Evolutionary conservation across 495 filamentous ascomycete genomes (phyloP).

Genomic region (Opeltia flavorubescens): DNA sequence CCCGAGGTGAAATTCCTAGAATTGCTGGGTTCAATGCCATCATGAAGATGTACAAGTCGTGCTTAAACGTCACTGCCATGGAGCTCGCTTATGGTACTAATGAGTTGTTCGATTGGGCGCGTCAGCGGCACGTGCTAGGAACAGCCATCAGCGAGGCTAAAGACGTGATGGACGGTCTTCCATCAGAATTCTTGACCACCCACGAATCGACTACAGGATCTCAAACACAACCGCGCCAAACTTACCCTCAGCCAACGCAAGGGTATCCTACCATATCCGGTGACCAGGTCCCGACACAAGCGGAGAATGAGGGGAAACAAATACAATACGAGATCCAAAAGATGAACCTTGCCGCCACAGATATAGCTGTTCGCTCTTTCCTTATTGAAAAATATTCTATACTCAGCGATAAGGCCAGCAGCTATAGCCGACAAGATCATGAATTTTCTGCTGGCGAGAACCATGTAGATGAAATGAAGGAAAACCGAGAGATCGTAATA

Average conservation of each 20-base stretch:
- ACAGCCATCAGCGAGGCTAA: conserved; percentile 48
- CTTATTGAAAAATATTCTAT: conserved; percentile 72
- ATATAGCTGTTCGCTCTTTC: conserved; percentile 61
- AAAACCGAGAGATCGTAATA: not conserved
- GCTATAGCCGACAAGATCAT: too few relatives aligned
- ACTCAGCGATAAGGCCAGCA: conserved; percentile 38
- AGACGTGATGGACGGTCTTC: conserved; percentile 41
- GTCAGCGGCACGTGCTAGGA: conserved; percentile 49
- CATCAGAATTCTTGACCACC: conserved; percentile 43
- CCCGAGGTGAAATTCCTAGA: conserved; percentile 42
- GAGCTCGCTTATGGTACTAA: conserved; percentile 63
- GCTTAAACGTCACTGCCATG: conserved; percentile 50
- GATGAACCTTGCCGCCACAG: conserved; percentile 63
- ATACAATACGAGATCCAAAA: conserved; percentile 77
- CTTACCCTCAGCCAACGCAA: conserved; percentile 15
- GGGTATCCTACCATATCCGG: not conserved
- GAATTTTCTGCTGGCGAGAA: not conserved
- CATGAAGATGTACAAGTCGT: conserved; percentile 55
- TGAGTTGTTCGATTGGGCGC: conserved; percentile 55
- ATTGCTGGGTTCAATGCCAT: conserved; percentile 67
- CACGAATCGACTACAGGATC: conserved; percentile 5
- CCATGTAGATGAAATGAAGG: not conserved
- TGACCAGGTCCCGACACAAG: conserved; percentile 2
- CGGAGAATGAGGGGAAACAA: conserved; percentile 28
- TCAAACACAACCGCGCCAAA: conserved; percentile 1